phyloP scores from a whole-genome alignment of 192 early-diverging fungal genomes.

The Podila minutissima region DNA sequence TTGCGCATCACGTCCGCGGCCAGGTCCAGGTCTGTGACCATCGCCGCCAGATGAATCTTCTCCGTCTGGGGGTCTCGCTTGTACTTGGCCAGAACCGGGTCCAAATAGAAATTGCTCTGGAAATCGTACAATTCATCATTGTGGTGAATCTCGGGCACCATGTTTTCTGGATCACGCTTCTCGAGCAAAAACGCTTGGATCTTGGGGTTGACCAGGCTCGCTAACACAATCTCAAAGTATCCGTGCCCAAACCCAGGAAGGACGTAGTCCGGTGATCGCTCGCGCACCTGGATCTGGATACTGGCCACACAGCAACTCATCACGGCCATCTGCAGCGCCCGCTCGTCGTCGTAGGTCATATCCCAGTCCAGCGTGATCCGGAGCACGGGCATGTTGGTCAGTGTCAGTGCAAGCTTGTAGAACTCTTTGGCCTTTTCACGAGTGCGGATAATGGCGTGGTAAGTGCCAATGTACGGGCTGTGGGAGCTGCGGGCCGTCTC shows the following conservation, averaged over 20 bases:
- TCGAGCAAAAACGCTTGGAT: constrained; percentile 35
- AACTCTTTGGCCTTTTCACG: constrained; percentile 9
- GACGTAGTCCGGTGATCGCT: not conserved
- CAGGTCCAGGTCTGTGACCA: constrained; percentile 24
- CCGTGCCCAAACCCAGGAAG: constrained; percentile 13
- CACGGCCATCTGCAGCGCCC: not conserved
- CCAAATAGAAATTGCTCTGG: constrained; percentile 5
- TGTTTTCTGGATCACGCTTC: not conserved
- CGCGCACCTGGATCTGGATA: constrained; percentile 26
- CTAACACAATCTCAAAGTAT: constrained; percentile 6
- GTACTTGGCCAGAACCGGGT: constrained; percentile 16
- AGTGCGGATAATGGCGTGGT: constrained; percentile 4
- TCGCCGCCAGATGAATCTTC: constrained; percentile 9
- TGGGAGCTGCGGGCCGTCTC: not conserved
- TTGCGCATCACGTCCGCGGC: not conserved
- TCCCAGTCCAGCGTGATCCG: constrained; percentile 31
- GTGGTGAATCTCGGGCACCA: not conserved
- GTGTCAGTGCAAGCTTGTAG: not conserved
- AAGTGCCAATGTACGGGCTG: not conserved
- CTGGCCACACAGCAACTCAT: not conserved
- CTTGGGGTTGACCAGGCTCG: constrained; percentile 8
- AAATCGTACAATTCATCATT: constrained; percentile 4
- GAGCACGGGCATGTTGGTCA: constrained; percentile 2
- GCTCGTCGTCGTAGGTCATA: not conserved
- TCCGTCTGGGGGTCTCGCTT: not conserved